A percentile compares a stretch with the other conserved stretches of the same genome.
Evolutionary conservation across 345 rosid species (phyloP).

Genomic region (Clausena lansium): DNA sequence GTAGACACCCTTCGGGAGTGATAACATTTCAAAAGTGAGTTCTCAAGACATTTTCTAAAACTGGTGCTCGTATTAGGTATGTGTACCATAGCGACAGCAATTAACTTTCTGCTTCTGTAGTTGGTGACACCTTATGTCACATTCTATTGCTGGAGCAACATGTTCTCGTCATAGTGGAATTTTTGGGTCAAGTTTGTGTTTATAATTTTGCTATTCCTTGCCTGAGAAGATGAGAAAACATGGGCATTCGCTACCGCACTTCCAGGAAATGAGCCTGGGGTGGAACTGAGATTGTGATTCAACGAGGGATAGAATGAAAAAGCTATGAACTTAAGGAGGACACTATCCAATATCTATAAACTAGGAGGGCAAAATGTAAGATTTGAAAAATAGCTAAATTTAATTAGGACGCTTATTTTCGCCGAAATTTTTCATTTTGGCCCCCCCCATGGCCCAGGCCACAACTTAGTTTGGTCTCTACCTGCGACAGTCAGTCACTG

Average conservation of each 20-base stretch:
- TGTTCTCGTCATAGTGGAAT: not conserved
- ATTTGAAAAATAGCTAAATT: too few species aligned
- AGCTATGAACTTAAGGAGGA: too few species aligned
- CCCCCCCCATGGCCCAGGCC: too few species aligned
- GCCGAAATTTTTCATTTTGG: too few species aligned
- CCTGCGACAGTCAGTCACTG: too few species aligned
- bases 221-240: not conserved
- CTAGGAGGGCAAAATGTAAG: too few species aligned
- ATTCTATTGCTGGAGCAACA: not conserved
- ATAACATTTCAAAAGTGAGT: not conserved
- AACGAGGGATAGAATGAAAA: too few species aligned
- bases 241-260: not conserved
- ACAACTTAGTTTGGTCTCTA: too few species aligned
- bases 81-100: not conserved
- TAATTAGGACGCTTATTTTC: too few species aligned
- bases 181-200: not conserved
- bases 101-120: not conserved
- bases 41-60: not conserved
- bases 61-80: not conserved
- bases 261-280: not conserved
- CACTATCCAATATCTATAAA: too few species aligned
- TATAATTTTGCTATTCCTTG: not conserved
- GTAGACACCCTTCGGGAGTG: not conserved
- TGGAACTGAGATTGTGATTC: too few species aligned
- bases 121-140: not conserved